Conservation (phyloP, 1,284 basidiomycete genomes). For the Pterulicium gracile region DNA sequence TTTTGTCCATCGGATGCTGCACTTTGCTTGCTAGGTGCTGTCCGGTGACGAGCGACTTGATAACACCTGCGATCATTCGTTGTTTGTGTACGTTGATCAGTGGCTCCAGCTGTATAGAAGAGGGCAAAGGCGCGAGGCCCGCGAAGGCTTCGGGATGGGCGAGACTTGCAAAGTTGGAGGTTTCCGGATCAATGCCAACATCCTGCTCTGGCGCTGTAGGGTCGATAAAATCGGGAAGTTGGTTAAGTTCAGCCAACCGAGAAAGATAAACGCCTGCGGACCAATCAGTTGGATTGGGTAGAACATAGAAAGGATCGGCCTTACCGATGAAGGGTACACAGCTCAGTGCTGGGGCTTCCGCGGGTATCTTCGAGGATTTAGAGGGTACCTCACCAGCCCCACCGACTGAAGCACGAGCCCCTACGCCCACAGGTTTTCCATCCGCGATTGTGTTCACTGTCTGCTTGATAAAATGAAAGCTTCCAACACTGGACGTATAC, state of each 20-base stretch:
- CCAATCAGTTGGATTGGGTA: background rate
- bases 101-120: slow-evolving; percentile 71
- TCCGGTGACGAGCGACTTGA: slow-evolving; percentile 67
- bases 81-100: slow-evolving; percentile 86
- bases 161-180: slow-evolving; percentile 52
- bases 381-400: background rate
- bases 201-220: slow-evolving; percentile 65
- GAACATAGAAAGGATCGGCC: slow-evolving; percentile 22
- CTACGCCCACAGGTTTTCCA: slow-evolving; percentile 32
- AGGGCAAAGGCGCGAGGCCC: slow-evolving; percentile 55
- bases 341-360: slow-evolving; percentile 13
- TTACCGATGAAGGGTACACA: slow-evolving; percentile 75
- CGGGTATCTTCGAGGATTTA: background rate
- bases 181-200: slow-evolving; percentile 52
- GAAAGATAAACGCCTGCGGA: slow-evolving; percentile 64
- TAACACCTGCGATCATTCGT: slow-evolving; percentile 64
- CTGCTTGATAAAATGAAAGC: slow-evolving; percentile 69
- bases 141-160: slow-evolving; percentile 70
- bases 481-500: slow-evolving; percentile 56
- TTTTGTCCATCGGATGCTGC: slow-evolving; percentile 60
- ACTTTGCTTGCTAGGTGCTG: slow-evolving; percentile 71
- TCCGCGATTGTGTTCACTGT: slow-evolving; percentile 57
- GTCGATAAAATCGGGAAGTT: slow-evolving; percentile 73
- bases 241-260: slow-evolving; percentile 54
- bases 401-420: background rate